Evolutionary conservation across 331 rosid species (phyloP), one percentile per base, ranked within the genome.

Genomic region (Malus hybrid): DNA sequence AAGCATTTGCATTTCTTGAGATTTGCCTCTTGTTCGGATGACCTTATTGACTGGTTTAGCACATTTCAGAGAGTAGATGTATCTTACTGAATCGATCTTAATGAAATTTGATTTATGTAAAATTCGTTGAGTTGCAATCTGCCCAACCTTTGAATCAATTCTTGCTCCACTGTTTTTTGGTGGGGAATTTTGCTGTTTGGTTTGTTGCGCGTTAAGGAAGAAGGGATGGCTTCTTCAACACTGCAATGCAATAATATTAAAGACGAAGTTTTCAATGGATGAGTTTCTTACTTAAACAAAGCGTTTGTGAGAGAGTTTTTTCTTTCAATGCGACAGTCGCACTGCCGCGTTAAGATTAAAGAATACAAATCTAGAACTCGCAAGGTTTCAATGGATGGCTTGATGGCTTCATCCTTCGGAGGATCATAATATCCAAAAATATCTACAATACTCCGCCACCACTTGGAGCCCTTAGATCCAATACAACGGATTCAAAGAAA

Each of bases 181-280:
- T 22, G 96, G 97, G 42, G 86, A 79, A 14, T 92, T 90, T 81
- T 78, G 67, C 24, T 92, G 91, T 63, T 75, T 90, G 76, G 91
- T 92, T 68, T 92, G 91, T 60, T 79, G 57, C 20, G 85, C 90
- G 56, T 34, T 72, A 33, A 82, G 84, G 83, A 84, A 86, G 85
- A 91, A 79, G 77, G 82, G 69, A 1, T 55, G 86, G 16, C 91
- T 90, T 66, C 82, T 89, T 77, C 90, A 86, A 27, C 97, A 92
- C 83, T 82, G 91, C 0, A 83, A 67, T 71, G 67, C 88, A 2
- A 86, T 86, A 2, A 86, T 86, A 69, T 59, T 75, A 29, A 84
- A 77, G 76, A 83, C 90, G 0, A 54, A 20, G 67, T 57, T 22
- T 57, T 10, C 64, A 59, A 59, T 10, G 27, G 7, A 59, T 22